A percentile compares a stretch with the other conserved stretches of the same genome.
Conservation (phyloP, 2,329 filamentous ascomycete genomes). For the Penicillium sp. region DNA sequence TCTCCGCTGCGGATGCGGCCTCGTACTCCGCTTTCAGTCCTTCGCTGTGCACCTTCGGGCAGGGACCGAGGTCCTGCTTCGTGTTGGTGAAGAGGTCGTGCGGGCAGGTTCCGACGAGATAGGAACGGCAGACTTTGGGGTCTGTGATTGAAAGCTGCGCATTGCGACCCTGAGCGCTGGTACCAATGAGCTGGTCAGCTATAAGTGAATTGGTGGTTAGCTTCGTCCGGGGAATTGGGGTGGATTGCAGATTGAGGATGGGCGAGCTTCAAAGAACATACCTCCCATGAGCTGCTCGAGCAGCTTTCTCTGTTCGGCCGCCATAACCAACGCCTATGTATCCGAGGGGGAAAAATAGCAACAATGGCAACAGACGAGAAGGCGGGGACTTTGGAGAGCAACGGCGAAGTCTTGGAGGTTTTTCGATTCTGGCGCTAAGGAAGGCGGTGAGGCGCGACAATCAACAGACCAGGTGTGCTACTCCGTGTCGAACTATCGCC, state of each 20-base stretch:
- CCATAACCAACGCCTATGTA: slow-evolving; percentile 58
- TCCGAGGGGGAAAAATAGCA: slow-evolving; percentile 1
- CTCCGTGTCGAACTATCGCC: not conserved
- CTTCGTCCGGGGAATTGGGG: slow-evolving; percentile 12
- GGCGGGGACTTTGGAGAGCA: slow-evolving; percentile 7
- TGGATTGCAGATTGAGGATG: slow-evolving; percentile 8
- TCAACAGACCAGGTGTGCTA: slow-evolving; percentile 21
- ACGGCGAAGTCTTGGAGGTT: slow-evolving; percentile 12
- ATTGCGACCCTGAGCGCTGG: slow-evolving; percentile 68
- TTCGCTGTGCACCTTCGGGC: slow-evolving; percentile 84
- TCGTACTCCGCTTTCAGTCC: slow-evolving; percentile 88
- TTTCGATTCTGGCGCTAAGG: slow-evolving; percentile 22
- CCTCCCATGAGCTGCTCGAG: slow-evolving; percentile 84
- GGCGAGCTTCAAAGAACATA: slow-evolving; percentile 21
- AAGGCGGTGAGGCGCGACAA: slow-evolving; percentile 24
- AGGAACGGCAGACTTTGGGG: slow-evolving; percentile 91
- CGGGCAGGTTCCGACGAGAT: slow-evolving; percentile 88
- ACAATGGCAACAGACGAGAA: slow-evolving; percentile 5
- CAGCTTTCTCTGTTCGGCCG: slow-evolving; percentile 95
- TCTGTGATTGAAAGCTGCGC: slow-evolving; percentile 86
- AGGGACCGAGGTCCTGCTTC: slow-evolving; percentile 92
- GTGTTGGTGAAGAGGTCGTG: slow-evolving; percentile 99
- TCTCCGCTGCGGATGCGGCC: slow-evolving; percentile 66
- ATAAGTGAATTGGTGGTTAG: slow-evolving; percentile 27
- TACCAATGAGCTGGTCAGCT: slow-evolving; percentile 72